phyloP scores from a whole-genome alignment of 2,329 filamentous ascomycete species.

The Metarhizium brunneum region DNA sequence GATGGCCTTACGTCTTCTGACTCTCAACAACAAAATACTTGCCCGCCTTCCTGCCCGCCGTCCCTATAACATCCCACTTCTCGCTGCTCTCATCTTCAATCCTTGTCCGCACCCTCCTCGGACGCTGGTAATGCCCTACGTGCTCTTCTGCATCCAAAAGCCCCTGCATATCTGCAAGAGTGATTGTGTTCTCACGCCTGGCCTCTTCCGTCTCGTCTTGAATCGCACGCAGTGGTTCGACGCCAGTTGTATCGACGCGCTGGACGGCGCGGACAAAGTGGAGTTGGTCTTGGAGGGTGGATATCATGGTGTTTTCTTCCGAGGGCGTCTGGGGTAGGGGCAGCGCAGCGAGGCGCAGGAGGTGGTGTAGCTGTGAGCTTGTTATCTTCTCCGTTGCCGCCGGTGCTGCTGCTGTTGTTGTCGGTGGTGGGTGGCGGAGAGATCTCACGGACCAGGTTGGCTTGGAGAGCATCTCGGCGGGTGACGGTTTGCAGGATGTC shows the following conservation, averaged over 20 bases:
- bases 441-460: constrained; percentile 80
- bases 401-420: constrained; percentile 9
- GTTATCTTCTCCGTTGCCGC: constrained; percentile 42
- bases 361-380: constrained; percentile 63
- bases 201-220: constrained; percentile 67
- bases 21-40: constrained; percentile 72
- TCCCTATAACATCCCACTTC: constrained; percentile 61
- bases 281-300: constrained; percentile 70
- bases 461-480: constrained; percentile 47
- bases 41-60: constrained; percentile 56
- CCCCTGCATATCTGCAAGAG: constrained; percentile 44
- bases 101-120: constrained; percentile 26
- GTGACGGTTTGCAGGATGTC: constrained; percentile 9
- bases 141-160: constrained; percentile 51
- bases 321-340: constrained; percentile 54
- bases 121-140: constrained; percentile 44
- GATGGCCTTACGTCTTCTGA: constrained; percentile 26
- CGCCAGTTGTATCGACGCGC: constrained; percentile 60
- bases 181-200: constrained; percentile 50
- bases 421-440: constrained; percentile 30
- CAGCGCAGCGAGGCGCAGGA: constrained; percentile 82
- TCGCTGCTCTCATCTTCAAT: constrained; percentile 37
- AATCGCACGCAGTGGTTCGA: constrained; percentile 68
- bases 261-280: constrained; percentile 87
- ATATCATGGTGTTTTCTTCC: constrained; percentile 63